A percentile compares a stretch with the other conserved stretches of the same genome.
Conservation (phyloP, 192 early-diverging fungal genomes). For the Chytriomyces confervae region DNA sequence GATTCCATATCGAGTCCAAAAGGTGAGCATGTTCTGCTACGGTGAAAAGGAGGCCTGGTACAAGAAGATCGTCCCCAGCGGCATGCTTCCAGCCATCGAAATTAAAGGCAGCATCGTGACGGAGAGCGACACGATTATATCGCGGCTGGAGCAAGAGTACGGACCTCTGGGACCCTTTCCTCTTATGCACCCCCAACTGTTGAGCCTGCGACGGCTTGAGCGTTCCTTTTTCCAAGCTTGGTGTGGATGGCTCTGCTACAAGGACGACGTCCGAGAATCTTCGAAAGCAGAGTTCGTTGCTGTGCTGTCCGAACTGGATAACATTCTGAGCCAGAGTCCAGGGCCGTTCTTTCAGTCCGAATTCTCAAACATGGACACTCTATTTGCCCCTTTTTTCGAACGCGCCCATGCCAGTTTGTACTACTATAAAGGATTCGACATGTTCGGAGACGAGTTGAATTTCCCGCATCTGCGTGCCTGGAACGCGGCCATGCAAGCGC, state of each 20-base stretch:
- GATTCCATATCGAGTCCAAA: conserved; percentile 7
- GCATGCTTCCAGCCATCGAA: conserved; percentile 30
- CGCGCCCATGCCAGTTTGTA: conserved; percentile 16
- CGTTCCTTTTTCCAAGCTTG: conserved; percentile 12
- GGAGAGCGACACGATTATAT: conserved; percentile 20
- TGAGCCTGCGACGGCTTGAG: conserved; percentile 23
- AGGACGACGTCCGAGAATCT: neutral
- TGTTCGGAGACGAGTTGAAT: neutral
- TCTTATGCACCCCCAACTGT: neutral
- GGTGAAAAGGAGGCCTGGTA: conserved; percentile 34
- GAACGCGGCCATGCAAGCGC: conserved; percentile 3
- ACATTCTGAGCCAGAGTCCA: neutral
- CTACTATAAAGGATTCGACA: conserved; percentile 25
- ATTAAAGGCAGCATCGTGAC: conserved; percentile 25
- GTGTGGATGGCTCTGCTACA: conserved; percentile 32
- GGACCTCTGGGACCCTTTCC: conserved; percentile 5
- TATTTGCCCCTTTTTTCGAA: conserved; percentile 24
- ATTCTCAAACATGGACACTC: conserved; percentile 13
- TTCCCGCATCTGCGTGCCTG: conserved; percentile 8
- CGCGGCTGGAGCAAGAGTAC: neutral
- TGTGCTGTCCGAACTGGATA: neutral
- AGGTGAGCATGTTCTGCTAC: conserved; percentile 34
- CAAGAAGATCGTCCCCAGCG: conserved; percentile 24
- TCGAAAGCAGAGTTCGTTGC: neutral
- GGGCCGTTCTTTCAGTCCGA: conserved; percentile 1